Conservation (phyloP, 805 yeast genomes). For the Phaffomyces thermotolerans region DNA sequence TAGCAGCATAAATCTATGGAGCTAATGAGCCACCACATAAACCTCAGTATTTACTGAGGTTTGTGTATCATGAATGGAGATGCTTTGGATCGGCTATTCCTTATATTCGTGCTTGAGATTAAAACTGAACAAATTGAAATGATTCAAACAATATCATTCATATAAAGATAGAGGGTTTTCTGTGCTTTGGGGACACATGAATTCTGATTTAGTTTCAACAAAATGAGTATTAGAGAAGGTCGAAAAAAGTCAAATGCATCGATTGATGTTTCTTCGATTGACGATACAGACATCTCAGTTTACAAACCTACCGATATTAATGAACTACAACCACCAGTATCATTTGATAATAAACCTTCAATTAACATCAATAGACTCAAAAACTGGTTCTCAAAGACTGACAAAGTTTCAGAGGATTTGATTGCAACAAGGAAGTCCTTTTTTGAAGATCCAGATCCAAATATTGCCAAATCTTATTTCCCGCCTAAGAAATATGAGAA, state of each 20-base stretch:
- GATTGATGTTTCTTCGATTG: not conserved
- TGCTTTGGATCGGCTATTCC: too few species aligned
- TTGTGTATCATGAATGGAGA: too few species aligned
- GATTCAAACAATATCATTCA: too few species aligned
- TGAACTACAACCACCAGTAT: not conserved
- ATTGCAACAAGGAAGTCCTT: not conserved
- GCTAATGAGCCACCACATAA: too few species aligned
- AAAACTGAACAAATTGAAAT: too few species aligned
- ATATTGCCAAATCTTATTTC: not conserved
- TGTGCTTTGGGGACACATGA: too few species aligned
- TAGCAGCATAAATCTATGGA: too few species aligned
- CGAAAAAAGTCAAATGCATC: not conserved
- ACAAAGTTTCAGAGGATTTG: not conserved
- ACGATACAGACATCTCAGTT: not conserved
- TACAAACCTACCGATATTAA: not conserved
- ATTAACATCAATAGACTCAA: not conserved
- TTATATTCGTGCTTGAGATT: too few species aligned
- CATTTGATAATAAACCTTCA: not conserved
- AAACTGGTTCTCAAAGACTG: not conserved
- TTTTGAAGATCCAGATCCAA: not conserved
- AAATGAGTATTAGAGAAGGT: not conserved
- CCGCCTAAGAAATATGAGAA: not conserved
- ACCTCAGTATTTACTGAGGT: too few species aligned
- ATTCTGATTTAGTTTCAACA: too few species aligned
- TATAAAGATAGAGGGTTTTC: too few species aligned